These are phyloP conservation scores for Adenanthera pavonina DNA, from an alignment of 306 rosid genomes.

Conservation along the genomic window DNA sequence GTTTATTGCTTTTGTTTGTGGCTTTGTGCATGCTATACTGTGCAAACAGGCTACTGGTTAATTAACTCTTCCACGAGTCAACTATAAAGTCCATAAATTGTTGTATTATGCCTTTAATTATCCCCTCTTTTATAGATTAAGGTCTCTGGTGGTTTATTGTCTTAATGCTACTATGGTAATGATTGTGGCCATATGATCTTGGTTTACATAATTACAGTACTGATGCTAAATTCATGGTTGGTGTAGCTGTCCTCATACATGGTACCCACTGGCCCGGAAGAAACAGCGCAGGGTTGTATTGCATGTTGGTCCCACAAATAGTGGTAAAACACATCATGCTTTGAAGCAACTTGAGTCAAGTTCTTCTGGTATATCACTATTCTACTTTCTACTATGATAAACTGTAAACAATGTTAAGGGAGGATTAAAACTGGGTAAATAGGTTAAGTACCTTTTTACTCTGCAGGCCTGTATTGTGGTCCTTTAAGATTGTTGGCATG, in stretches of 20 bases:
- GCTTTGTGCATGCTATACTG: not conserved
- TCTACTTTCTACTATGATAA: slow-evolving; percentile 25
- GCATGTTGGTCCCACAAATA: slow-evolving; percentile 97
- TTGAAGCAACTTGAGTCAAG: slow-evolving; percentile 79
- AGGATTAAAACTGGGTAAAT: slow-evolving; percentile 24
- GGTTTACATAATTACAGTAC: not conserved
- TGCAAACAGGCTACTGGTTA: not conserved
- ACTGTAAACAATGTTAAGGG: slow-evolving; percentile 22
- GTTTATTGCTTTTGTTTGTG: slow-evolving; percentile 17
- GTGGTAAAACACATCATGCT: slow-evolving; percentile 95
- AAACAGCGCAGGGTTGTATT: slow-evolving; percentile 79
- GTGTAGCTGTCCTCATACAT: slow-evolving; percentile 82
- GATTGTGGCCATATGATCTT: slow-evolving; percentile 26
- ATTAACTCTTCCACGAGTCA: too few relatives aligned
- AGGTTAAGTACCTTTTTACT: slow-evolving; percentile 34
- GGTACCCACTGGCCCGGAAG: slow-evolving; percentile 90
- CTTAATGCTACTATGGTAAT: slow-evolving; percentile 10
- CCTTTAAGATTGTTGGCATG: slow-evolving; percentile 98
- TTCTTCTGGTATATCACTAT: slow-evolving; percentile 71
- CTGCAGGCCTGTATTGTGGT: slow-evolving; percentile 89
- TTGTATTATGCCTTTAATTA: slow-evolving; percentile 2
- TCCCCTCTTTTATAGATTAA: not conserved
- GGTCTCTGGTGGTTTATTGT: slow-evolving; percentile 17
- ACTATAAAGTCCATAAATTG: not conserved
- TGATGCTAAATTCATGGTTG: slow-evolving; percentile 37